These are phyloP conservation scores for Boletus patriciae DNA, from an alignment of 768 basidiomycete species.

Conservation along the genomic window DNA sequence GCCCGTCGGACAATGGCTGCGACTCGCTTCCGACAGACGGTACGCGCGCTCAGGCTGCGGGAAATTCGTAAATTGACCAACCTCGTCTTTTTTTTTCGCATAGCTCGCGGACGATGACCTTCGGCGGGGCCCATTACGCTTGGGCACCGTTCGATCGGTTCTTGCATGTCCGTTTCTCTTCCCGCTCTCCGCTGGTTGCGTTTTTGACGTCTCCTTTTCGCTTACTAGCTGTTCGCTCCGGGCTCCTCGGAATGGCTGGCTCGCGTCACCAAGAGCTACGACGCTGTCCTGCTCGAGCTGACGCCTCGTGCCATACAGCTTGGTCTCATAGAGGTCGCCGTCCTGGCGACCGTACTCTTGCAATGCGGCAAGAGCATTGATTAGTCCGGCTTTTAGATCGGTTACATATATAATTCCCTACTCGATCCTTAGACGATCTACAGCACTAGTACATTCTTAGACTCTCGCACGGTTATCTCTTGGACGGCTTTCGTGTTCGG, in stretches of 20 bases:
- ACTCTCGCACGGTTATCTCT: no score
- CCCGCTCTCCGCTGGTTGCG: background rate
- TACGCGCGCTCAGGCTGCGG: constrained; percentile 7
- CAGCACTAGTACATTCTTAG: no score
- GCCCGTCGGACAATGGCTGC: constrained; percentile 52
- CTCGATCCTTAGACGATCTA: background rate
- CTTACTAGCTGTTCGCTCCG: constrained; percentile 47
- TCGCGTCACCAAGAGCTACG: constrained; percentile 47
- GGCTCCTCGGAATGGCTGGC: constrained; percentile 45
- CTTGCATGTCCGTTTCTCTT: constrained; percentile 36
- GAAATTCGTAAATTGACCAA: no score
- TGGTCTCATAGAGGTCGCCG: constrained; percentile 50
- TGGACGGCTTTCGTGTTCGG: background rate
- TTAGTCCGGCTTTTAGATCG: constrained; percentile 21
- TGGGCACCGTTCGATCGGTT: constrained; percentile 57
- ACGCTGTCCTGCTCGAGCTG: constrained; percentile 52
- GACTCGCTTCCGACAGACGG: constrained; percentile 48
- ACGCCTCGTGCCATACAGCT: constrained; percentile 54
- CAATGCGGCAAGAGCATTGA: constrained; percentile 66
- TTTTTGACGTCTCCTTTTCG: background rate
- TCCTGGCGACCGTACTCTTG: constrained; percentile 46
- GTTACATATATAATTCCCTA: no score
- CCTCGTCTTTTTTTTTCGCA: no score
- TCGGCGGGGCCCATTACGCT: constrained; percentile 49
- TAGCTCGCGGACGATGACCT: constrained; percentile 51